Evolutionary conservation across 2,329 filamentous ascomycete genomes (phyloP).

Genomic region (Venturia oleaginea): DNA sequence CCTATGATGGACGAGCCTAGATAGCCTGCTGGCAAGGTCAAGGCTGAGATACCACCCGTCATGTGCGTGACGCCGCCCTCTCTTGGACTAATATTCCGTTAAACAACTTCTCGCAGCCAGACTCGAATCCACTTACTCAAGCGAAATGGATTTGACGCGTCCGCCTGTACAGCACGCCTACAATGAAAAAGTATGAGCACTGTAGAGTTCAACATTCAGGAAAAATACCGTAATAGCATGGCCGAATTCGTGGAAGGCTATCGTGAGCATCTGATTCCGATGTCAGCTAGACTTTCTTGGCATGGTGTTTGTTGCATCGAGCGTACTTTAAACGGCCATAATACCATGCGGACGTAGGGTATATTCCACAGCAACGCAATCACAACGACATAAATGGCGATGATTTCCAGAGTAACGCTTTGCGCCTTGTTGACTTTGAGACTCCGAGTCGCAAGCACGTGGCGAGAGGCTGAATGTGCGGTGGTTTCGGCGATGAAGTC

Average conservation of each 20-base stretch:
- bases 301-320: neutral
- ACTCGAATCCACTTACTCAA: too few relatives aligned
- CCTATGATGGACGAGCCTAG: conserved; percentile 69
- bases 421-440: conserved; percentile 59
- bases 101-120: too few relatives aligned
- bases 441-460: conserved; percentile 40
- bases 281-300: neutral
- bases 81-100: conserved; percentile 49
- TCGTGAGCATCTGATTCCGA: conserved; percentile 59
- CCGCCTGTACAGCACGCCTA: conserved; percentile 66
- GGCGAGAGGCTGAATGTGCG: conserved; percentile 7
- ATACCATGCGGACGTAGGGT: conserved; percentile 61
- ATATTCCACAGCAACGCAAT: conserved; percentile 75
- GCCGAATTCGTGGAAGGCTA: conserved; percentile 72
- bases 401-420: conserved; percentile 60
- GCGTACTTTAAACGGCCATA: conserved; percentile 72
- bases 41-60: conserved; percentile 58
- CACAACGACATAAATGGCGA: conserved; percentile 60
- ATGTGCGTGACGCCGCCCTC: conserved; percentile 75
- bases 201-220: too few relatives aligned
- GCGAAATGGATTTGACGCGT: conserved; percentile 56
- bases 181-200: too few relatives aligned
- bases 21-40: conserved; percentile 71
- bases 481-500: conserved; percentile 1
- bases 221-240: conserved; percentile 67